phyloP scores from a whole-genome alignment of 108 stramenopile species.

The Fistulifera pelliculosa region DNA sequence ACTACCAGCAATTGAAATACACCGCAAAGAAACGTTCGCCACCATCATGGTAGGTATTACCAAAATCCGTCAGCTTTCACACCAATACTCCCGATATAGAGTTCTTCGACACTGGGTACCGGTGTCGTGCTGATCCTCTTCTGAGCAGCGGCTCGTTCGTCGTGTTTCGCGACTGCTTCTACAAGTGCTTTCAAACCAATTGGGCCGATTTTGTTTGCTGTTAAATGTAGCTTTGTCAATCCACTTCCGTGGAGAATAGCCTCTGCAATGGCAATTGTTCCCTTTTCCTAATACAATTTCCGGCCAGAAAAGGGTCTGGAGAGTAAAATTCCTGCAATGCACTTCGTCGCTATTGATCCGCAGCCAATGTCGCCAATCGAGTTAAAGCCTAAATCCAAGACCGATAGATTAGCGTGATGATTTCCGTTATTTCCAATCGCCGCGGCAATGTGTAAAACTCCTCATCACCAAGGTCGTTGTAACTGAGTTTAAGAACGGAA shows the following conservation, averaged over 20 bases:
- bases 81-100: conserved; percentile 37
- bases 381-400: conserved; percentile 75
- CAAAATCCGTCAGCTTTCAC: conserved; percentile 46
- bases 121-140: conserved; percentile 12
- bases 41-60: conserved; percentile 61
- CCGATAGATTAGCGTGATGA: conserved; percentile 50
- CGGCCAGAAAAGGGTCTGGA: conserved; percentile 59
- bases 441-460: conserved; percentile 52
- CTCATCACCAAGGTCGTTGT: conserved; percentile 60
- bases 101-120: conserved; percentile 34
- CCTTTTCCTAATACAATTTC: conserved; percentile 50
- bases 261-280: conserved; percentile 52
- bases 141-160: conserved; percentile 21
- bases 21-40: conserved; percentile 44
- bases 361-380: conserved; percentile 67
- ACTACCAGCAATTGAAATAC: conserved; percentile 54
- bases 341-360: conserved; percentile 39
- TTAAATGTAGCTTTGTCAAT: conserved; percentile 51
- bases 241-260: conserved; percentile 60
- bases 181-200: conserved; percentile 52
- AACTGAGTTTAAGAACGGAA: conserved; percentile 68
- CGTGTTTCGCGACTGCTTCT: conserved; percentile 53
- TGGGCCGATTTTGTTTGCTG: conserved; percentile 54
- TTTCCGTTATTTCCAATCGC: conserved; percentile 23
- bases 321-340: conserved; percentile 44